Conservation (phyloP, 331 rosid species). For the Cydonia oblonga region DNA sequence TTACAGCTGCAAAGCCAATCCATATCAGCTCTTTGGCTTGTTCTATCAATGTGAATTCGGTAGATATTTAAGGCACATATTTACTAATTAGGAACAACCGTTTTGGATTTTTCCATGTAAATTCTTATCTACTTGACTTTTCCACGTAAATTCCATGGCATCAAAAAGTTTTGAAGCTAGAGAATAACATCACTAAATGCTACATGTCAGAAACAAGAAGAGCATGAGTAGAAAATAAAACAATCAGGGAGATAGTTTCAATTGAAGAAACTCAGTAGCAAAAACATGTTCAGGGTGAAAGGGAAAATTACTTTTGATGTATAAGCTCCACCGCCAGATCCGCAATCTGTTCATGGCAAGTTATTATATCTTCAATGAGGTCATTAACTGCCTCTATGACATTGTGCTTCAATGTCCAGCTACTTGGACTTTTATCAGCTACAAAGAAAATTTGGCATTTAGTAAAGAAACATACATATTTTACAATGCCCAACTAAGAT, state of each 20-base stretch:
- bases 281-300: background rate
- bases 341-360: slow-evolving; percentile 14
- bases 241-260: background rate
- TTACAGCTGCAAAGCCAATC: background rate
- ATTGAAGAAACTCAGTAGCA: background rate
- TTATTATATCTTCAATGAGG: slow-evolving; percentile 10
- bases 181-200: background rate
- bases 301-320: background rate
- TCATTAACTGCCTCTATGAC: slow-evolving; percentile 6
- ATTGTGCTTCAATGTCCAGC: too few species aligned
- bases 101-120: background rate
- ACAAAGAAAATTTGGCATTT: background rate
- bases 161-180: background rate
- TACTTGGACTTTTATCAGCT: background rate
- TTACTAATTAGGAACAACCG: background rate
- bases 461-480: background rate
- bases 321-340: slow-evolving; percentile 9
- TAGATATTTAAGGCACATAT: background rate
- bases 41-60: background rate
- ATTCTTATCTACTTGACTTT: background rate
- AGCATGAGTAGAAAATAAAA: background rate
- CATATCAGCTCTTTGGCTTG: background rate
- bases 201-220: background rate
- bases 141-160: background rate
- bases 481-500: background rate